Evolutionary conservation across 495 filamentous ascomycete genomes (phyloP).

Genomic region (Trypethelium eluteriae): DNA sequence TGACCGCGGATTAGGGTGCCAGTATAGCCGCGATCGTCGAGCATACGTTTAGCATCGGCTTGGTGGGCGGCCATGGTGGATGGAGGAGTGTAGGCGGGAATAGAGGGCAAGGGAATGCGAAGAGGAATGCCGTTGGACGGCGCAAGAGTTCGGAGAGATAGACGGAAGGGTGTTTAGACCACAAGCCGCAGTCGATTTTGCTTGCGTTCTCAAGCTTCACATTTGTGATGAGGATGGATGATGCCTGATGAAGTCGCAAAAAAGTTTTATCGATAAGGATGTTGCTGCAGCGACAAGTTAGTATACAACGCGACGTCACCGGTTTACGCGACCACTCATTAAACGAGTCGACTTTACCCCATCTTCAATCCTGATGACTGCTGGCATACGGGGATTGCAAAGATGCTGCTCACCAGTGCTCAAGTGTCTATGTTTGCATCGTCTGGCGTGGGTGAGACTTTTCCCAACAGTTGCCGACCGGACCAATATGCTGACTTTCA

Average conservation of each 20-base stretch:
- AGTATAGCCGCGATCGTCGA: constrained; percentile 48
- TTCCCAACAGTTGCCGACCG: neutral
- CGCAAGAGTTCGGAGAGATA: neutral
- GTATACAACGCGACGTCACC: constrained; percentile 7
- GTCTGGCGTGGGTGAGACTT: constrained; percentile 29
- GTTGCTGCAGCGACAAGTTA: constrained; percentile 19
- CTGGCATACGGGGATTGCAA: neutral
- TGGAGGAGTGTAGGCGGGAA: neutral
- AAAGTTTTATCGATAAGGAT: constrained; percentile 15
- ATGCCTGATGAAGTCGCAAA: neutral
- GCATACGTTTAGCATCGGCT: constrained; percentile 40
- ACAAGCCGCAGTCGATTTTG: too few relatives aligned
- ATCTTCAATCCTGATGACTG: too few relatives aligned
- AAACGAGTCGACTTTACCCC: neutral
- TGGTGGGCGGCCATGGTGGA: constrained; percentile 32
- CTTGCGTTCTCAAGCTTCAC: too few relatives aligned
- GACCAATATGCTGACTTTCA: constrained; percentile 10
- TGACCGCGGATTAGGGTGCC: constrained; percentile 65
- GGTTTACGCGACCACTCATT: neutral
- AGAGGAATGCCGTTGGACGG: neutral
- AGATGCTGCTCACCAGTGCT: constrained; percentile 33
- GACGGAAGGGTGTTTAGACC: too few relatives aligned
- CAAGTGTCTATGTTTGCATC: constrained; percentile 39
- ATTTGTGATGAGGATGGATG: too few relatives aligned
- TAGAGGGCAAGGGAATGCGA: neutral